Conservation (phyloP, 257 asterid genomes). For the Capsicum baccatum region DNA sequence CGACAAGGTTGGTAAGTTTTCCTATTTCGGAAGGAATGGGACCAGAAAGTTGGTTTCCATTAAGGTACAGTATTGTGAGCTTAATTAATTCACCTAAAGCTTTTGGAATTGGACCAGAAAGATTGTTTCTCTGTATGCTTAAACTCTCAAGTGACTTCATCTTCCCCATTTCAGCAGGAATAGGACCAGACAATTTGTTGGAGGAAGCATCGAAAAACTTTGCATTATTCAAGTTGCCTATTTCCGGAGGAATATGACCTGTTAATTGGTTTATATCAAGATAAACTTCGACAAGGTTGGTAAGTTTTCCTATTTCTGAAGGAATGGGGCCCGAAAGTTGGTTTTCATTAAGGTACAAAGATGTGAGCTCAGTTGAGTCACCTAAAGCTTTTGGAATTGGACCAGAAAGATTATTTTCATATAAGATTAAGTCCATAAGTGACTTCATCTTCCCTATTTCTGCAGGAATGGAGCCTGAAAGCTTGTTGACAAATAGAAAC, state of each 20-base stretch:
- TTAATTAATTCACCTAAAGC: conserved; percentile 8
- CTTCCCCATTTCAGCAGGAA: conserved; percentile 27
- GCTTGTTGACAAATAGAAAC: not conserved
- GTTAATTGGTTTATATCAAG: not conserved
- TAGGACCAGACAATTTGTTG: not conserved
- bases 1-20: not conserved
- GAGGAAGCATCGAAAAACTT: not conserved
- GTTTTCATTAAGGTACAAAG: not conserved
- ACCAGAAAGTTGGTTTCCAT: not conserved
- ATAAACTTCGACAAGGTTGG: not conserved
- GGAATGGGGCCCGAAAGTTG: conserved; percentile 8
- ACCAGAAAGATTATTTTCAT: not conserved
- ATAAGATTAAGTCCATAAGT: not conserved
- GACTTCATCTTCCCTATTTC: not conserved
- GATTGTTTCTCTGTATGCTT: not conserved
- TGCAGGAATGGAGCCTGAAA: not conserved
- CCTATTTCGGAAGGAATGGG: conserved; percentile 24
- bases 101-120: conserved; percentile 34
- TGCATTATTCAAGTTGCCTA: not conserved
- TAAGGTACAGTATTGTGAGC: not conserved
- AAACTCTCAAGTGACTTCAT: not conserved
- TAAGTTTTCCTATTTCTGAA: not conserved
- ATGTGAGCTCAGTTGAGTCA: not conserved
- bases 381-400: conserved; percentile 29
- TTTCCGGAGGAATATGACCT: not conserved